These are phyloP conservation scores for Lodderomyces margitis DNA, from an alignment of 1,139 yeast genomes.

Conservation along the genomic window DNA sequence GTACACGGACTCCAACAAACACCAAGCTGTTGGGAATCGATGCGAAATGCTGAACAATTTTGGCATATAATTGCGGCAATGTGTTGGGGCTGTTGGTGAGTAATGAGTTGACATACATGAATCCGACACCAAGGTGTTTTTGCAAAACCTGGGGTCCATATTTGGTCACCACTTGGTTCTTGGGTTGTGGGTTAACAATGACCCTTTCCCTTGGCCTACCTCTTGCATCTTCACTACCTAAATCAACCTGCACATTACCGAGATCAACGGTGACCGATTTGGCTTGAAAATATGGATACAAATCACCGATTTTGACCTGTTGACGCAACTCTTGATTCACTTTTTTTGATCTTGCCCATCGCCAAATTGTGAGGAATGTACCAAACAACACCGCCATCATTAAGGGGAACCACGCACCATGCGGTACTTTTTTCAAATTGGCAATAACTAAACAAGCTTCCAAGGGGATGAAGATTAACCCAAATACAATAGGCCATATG, in stretches of 20 bases:
- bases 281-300: slow-evolving; percentile 25
- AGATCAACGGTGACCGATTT: slow-evolving; percentile 23
- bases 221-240: no score
- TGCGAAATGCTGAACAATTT: slow-evolving; percentile 35
- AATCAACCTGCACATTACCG: slow-evolving; percentile 13
- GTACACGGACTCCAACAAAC: slow-evolving; percentile 39
- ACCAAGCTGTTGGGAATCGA: slow-evolving; percentile 43
- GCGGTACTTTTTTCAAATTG: slow-evolving; percentile 49
- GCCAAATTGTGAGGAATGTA: slow-evolving; percentile 41
- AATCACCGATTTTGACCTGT: slow-evolving; percentile 28
- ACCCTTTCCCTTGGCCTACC: neutral
- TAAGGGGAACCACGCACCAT: slow-evolving; percentile 62
- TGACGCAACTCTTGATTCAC: slow-evolving; percentile 34
- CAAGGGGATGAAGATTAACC: slow-evolving; percentile 43
- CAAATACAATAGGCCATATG: slow-evolving; percentile 32
- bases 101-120: slow-evolving; percentile 37
- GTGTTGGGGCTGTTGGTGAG: slow-evolving; percentile 38
- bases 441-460: slow-evolving; percentile 47
- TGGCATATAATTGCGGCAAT: slow-evolving; percentile 40
- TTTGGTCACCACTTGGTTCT: slow-evolving; percentile 12
- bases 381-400: slow-evolving; percentile 35
- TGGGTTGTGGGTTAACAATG: neutral
- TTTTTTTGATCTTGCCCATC: slow-evolving; percentile 45
- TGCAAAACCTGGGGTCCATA: slow-evolving; percentile 23
- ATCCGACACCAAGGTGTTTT: slow-evolving; percentile 37